Conservation (phyloP, 148 eudicot species). For the Silene uniflora region DNA sequence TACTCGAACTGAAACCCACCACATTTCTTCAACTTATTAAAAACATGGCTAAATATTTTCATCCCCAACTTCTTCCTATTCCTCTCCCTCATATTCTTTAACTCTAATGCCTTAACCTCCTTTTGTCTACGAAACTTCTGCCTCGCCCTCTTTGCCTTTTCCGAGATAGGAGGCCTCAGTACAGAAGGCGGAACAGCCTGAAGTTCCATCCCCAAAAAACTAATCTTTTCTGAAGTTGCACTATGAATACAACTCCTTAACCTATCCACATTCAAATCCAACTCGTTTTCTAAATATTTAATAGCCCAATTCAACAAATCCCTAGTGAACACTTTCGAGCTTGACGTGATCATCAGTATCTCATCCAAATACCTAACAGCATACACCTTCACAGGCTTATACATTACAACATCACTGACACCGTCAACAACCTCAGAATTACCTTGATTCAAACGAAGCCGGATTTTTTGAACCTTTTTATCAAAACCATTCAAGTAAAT, state of each 20-base stretch:
- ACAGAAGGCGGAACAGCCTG: slow-evolving; percentile 82
- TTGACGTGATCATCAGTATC: slow-evolving; percentile 67
- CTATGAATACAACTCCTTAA: slow-evolving; percentile 64
- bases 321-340: slow-evolving; percentile 59
- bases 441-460: slow-evolving; percentile 46
- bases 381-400: slow-evolving; percentile 72
- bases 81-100: slow-evolving; percentile 72
- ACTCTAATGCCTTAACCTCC: slow-evolving; percentile 60
- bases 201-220: slow-evolving; percentile 85
- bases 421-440: slow-evolving; percentile 34
- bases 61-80: slow-evolving; percentile 71
- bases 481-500: slow-evolving; percentile 68
- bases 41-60: slow-evolving; percentile 71
- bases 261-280: slow-evolving; percentile 67
- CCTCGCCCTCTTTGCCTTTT: slow-evolving; percentile 78
- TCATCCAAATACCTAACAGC: slow-evolving; percentile 89
- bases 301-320: slow-evolving; percentile 63
- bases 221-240: slow-evolving; percentile 79
- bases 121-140: slow-evolving; percentile 84
- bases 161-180: slow-evolving; percentile 59
- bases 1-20: slow-evolving; percentile 57
- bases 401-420: slow-evolving; percentile 39
- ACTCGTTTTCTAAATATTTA: slow-evolving; percentile 46
- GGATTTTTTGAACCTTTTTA: slow-evolving; percentile 61
- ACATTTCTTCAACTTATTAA: slow-evolving; percentile 64